Percentiles rank a stretch among this genome's conserved stretches.
phyloP scores from a whole-genome alignment of 2,329 filamentous ascomycete genomes.

The Fusarium circinatum region DNA sequence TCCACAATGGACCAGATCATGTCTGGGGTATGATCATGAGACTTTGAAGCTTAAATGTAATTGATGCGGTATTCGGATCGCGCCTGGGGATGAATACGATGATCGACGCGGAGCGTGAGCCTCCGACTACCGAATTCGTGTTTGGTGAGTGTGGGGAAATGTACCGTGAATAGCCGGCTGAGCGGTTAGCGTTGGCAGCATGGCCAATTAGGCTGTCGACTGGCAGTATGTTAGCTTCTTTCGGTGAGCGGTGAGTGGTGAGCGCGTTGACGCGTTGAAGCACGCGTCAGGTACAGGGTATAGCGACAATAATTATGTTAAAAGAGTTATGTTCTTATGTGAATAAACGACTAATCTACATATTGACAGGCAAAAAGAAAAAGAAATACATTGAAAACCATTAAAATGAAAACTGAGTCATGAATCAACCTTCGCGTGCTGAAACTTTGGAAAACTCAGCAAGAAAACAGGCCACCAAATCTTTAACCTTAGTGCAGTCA shows the following conservation, averaged over 20 bases:
- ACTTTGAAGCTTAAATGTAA: background rate
- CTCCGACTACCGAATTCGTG: background rate
- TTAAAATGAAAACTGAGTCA: background rate
- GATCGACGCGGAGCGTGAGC: background rate
- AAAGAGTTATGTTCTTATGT: rapidly evolving
- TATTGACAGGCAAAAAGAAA: background rate
- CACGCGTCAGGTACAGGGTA: background rate
- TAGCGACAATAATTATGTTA: background rate
- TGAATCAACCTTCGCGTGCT: background rate
- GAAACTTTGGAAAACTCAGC: background rate
- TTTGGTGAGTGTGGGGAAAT: background rate
- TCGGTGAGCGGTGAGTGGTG: background rate
- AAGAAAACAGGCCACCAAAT: background rate
- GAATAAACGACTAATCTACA: background rate
- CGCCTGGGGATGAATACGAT: background rate
- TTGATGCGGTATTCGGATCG: background rate
- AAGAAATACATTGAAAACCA: rapidly evolving
- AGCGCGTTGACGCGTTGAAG: background rate
- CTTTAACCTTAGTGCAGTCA: rapidly evolving
- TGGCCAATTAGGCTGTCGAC: background rate
- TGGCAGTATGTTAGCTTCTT: background rate
- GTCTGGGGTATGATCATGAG: background rate
- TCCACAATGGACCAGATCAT: background rate
- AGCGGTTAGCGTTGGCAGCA: background rate
- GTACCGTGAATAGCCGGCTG: background rate